A percentile compares a stretch with the other conserved stretches of the same genome.
These are phyloP conservation scores for Desmodesmus armatus DNA, from an alignment of 139 green algal genomes.

Conservation along the genomic window DNA sequence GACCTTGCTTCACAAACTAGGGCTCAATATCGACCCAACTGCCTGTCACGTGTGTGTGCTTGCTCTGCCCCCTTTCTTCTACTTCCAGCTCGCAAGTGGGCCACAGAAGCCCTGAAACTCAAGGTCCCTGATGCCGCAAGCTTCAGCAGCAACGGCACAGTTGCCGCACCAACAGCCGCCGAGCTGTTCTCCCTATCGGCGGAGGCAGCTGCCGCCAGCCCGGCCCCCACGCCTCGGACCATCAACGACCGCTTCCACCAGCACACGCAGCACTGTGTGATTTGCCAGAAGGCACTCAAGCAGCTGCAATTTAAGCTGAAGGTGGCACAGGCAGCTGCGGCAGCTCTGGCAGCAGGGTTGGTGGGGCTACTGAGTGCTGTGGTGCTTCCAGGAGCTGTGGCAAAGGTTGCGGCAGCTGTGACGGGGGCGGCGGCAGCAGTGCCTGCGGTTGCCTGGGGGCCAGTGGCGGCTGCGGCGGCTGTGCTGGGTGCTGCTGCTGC, in stretches of 20 bases:
- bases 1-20: too few relatives aligned
- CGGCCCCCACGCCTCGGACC: neutral
- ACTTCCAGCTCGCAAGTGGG: constrained; percentile 1
- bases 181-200: neutral
- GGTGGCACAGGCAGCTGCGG: neutral
- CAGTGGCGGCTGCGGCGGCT: neutral
- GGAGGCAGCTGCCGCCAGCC: neutral
- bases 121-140: too few relatives aligned
- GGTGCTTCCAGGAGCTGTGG: neutral
- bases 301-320: neutral
- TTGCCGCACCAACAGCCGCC: neutral
- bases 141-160: constrained; percentile 1
- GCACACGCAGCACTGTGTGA: constrained; percentile 32
- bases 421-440: neutral
- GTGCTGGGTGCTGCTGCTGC: neutral
- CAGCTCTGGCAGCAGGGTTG: neutral
- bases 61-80: too few relatives aligned
- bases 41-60: too few relatives aligned
- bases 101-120: neutral
- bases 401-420: neutral
- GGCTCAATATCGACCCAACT: too few relatives aligned
- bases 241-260: constrained; percentile 32
- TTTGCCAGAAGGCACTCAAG: constrained; percentile 7
- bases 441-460: neutral
- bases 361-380: neutral